Percentiles rank a stretch among this genome's conserved stretches.
Evolutionary conservation across 805 yeast species (phyloP).

Genomic region (Saccharomycopsis olivae): DNA sequence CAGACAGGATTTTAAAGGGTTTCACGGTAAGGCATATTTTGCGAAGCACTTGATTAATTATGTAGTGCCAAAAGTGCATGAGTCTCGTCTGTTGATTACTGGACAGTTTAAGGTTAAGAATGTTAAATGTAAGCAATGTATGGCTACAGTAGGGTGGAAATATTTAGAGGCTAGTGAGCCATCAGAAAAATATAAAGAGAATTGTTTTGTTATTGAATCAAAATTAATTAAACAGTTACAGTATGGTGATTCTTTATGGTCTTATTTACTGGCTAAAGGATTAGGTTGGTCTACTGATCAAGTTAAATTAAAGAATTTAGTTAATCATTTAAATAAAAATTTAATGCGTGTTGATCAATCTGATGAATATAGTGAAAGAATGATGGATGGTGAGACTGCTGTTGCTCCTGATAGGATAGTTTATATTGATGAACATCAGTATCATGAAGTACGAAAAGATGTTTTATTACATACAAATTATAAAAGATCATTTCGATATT

Average conservation of each 20-base stretch:
- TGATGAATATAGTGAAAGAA: not conserved
- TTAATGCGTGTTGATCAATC: not conserved
- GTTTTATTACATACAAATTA: conserved; percentile 1
- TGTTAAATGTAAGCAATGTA: conserved; percentile 45
- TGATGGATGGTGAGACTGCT: not conserved
- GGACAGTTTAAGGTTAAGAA: conserved; percentile 50
- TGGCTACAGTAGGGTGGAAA: conserved; percentile 50
- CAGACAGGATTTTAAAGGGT: conserved; percentile 12
- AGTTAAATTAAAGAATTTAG: too few species aligned
- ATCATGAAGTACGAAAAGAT: conserved; percentile 16
- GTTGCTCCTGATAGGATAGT: not conserved
- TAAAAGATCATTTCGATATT: conserved; percentile 6
- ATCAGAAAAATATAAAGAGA: conserved; percentile 49
- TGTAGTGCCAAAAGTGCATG: conserved; percentile 19
- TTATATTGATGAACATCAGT: conserved; percentile 9
- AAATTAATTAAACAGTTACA: not conserved
- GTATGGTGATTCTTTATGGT: not conserved
- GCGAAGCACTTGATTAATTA: conserved; percentile 9
- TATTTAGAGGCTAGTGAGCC: conserved; percentile 37
- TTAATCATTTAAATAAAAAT: too few species aligned
- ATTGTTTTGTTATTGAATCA: conserved; percentile 27
- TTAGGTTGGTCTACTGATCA: too few species aligned
- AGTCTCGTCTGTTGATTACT: conserved; percentile 42
- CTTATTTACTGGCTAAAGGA: not conserved
- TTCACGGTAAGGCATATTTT: conserved; percentile 16